Conservation (phyloP, 2,329 filamentous ascomycete genomes). For the Botrytis galanthina region DNA sequence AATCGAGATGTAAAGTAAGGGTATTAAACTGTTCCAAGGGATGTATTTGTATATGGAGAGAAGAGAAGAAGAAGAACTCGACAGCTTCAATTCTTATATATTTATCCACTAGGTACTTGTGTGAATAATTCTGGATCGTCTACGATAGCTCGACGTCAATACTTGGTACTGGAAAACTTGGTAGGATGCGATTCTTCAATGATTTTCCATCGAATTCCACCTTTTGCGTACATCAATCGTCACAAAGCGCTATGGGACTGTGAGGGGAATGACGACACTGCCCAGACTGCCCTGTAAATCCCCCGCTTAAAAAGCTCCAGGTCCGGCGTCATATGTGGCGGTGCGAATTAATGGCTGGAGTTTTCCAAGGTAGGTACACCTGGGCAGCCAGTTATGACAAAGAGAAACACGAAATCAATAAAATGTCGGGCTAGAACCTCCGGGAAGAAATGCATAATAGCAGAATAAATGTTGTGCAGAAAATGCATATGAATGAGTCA, state of each 20-base stretch:
- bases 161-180: neutral
- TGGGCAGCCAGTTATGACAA: neutral
- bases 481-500: neutral
- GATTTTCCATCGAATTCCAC: neutral
- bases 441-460: neutral
- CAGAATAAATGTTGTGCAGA: neutral
- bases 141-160: neutral
- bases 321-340: constrained; percentile 1
- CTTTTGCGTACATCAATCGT: neutral
- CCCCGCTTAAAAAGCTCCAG: neutral
- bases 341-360: neutral
- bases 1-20: neutral
- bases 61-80: neutral
- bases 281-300: neutral
- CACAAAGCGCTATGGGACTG: neutral
- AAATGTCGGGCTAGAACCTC: neutral
- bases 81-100: neutral
- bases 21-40: neutral
- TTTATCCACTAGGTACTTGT: neutral
- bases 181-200: neutral
- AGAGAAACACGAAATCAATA: neutral
- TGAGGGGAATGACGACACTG: neutral
- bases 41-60: neutral
- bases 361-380: constrained; percentile 3
- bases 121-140: neutral